Evolutionary conservation across 148 eudicot genomes (phyloP), one percentile per base, ranked within the genome.

Genomic region (Drosera capensis): DNA sequence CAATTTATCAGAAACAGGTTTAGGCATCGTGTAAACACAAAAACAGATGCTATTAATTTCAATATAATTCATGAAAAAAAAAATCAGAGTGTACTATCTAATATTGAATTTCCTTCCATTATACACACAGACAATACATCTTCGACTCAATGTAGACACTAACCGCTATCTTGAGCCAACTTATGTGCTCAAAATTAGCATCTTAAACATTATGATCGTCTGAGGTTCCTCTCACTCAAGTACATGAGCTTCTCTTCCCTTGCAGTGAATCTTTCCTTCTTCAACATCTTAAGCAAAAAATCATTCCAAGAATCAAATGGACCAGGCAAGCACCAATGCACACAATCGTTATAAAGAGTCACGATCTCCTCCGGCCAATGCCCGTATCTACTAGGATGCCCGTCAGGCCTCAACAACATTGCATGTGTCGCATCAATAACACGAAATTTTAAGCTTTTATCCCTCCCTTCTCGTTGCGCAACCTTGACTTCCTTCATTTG

Each of bases 301-400:
- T 77, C 78, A 41, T 71, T 71, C 83, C 70, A 69, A 16, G 53
- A 19, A 63, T 77, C 83, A 56, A 68, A 57, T 0, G 83, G 83
- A 0, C 83, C 83, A 23, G 78, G 83, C 72, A 77, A 57, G 42
- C 78, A 77, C 83, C 83, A 77, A 69, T 76, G 82, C 14, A 69
- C 75, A 55, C 78, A 72, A 15, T 77, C 78, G 22, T 62, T 72
- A 26, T 54, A 51, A 46, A 68, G 41, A 8, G 63, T 42, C 59
- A 57, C 62, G 40, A 52, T 68, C 44, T 57, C 66, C 14, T 53
- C 46, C 0, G 74, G 65, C 75, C 72, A 59, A 14, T 69, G 68
- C 2, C 78, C 72, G 7, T 52, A 65, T 40, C 36, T 52, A 52
- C 72, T 58, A 37, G 85, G 85, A 58, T 78, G 85, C 34, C 80